These are phyloP conservation scores for Pyrenochaeta sp. DNA, from an alignment of 2,329 filamentous ascomycete genomes.

Conservation along the genomic window DNA sequence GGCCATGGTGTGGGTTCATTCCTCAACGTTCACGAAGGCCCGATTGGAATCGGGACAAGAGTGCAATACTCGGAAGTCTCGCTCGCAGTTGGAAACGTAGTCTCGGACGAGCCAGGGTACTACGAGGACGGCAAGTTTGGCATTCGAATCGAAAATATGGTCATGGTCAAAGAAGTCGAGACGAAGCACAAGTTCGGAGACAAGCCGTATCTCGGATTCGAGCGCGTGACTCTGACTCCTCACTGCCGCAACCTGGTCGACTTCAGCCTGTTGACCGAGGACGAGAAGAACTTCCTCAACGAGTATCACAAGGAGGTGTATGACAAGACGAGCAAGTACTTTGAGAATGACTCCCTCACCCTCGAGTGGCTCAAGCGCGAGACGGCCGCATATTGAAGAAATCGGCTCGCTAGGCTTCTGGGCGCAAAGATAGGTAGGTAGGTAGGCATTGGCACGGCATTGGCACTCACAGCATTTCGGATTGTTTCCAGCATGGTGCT, in stretches of 20 bases:
- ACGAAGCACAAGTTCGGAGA: constrained; percentile 90
- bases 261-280: constrained; percentile 70
- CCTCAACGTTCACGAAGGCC: constrained; percentile 96
- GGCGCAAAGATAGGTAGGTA: too few relatives aligned
- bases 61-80: constrained; percentile 91
- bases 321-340: constrained; percentile 80
- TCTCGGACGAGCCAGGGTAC: constrained; percentile 95
- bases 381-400: constrained; percentile 64
- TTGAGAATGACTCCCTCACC: constrained; percentile 75
- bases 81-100: constrained; percentile 88
- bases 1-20: constrained; percentile 95
- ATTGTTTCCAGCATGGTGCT: constrained; percentile 18
- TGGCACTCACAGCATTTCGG: constrained; percentile 22
- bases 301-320: constrained; percentile 81
- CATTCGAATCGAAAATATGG: constrained; percentile 94
- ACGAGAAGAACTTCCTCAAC: constrained; percentile 87
- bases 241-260: constrained; percentile 92
- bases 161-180: constrained; percentile 87
- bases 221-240: constrained; percentile 96
- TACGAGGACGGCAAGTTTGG: constrained; percentile 96
- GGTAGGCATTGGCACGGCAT: constrained; percentile 24
- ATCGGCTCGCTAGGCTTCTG: not conserved
- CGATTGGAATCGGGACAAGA: constrained; percentile 92
- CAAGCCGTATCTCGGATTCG: constrained; percentile 92
- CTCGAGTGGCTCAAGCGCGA: constrained; percentile 85